Percentiles rank a stretch among this genome's conserved stretches.
Evolutionary conservation across 2,329 filamentous ascomycete species (phyloP).

Genomic region (Ophiobolus disseminans): DNA sequence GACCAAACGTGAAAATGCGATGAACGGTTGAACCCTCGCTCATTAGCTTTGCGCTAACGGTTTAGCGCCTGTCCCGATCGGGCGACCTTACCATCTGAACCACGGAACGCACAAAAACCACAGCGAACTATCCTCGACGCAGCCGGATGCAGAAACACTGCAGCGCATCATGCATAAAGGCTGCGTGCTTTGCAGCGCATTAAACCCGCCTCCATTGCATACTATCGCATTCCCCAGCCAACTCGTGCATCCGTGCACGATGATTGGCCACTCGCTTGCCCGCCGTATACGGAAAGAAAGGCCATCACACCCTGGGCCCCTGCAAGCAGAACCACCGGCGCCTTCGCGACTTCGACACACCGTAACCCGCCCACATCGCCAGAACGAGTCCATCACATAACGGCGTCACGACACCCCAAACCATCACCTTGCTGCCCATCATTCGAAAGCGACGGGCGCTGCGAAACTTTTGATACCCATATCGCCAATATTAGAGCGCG

Average conservation of each 20-base stretch:
- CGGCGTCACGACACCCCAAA: conserved; percentile 19
- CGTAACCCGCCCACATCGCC: conserved; percentile 17
- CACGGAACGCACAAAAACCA: too few relatives aligned
- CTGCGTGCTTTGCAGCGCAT: conserved; percentile 1
- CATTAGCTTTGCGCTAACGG: conserved; percentile 3
- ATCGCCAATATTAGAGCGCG: conserved; percentile 38
- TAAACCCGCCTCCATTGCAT: background rate
- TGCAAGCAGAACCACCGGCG: conserved; percentile 5
- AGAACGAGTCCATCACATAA: conserved; percentile 28
- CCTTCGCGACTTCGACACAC: conserved; percentile 18
- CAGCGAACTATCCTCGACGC: too few relatives aligned
- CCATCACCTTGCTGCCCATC: conserved; percentile 31
- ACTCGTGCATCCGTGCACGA: conserved; percentile 2
- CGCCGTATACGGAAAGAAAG: conserved; percentile 4
- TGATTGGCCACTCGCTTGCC: conserved; percentile 16
- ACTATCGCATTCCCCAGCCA: conserved; percentile 4
- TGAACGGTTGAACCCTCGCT: too few relatives aligned
- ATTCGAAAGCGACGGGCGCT: conserved; percentile 25
- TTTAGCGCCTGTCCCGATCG: conserved; percentile 10
- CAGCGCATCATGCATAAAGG: conserved; percentile 2
- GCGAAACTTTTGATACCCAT: conserved; percentile 40
- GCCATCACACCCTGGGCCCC: conserved; percentile 16
- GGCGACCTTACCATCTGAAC: conserved; percentile 7
- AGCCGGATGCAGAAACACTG: too few relatives aligned
- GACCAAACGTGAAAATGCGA: too few relatives aligned